A percentile compares a stretch with the other conserved stretches of the same genome.
Conservation (phyloP, 129 eudicot species). For the Silybum marianum region DNA sequence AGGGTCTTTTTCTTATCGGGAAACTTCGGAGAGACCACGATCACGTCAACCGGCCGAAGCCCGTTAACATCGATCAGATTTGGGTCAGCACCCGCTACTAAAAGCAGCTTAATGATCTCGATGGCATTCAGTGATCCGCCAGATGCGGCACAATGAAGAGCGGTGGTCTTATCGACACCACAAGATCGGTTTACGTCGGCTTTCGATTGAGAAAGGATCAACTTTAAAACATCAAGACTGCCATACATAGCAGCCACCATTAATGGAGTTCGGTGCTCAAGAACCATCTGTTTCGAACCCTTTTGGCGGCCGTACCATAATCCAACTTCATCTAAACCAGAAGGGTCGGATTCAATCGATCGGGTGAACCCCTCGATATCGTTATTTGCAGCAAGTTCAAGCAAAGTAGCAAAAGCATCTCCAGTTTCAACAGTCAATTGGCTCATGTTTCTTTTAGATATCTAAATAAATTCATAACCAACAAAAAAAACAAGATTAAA, state of each 20-base stretch:
- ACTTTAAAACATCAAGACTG: conserved; percentile 59
- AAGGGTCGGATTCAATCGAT: conserved; percentile 42
- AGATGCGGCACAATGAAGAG: conserved; percentile 88
- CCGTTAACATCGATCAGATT: conserved; percentile 63
- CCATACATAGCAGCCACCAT: conserved; percentile 89
- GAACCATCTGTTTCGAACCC: conserved; percentile 84
- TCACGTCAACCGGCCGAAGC: conserved; percentile 56
- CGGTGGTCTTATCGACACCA: conserved; percentile 66
- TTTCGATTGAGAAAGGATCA: conserved; percentile 52
- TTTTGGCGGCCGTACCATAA: conserved; percentile 82
- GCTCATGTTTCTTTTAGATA: conserved; percentile 42
- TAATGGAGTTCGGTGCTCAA: conserved; percentile 67
- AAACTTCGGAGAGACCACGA: conserved; percentile 53
- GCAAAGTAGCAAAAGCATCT: conserved; percentile 68
- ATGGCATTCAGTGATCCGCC: conserved; percentile 64
- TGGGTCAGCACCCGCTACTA: conserved; percentile 68
- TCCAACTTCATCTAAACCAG: conserved; percentile 66
- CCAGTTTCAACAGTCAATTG: conserved; percentile 59
- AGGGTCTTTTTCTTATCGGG: conserved; percentile 47
- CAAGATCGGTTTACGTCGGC: conserved; percentile 60
- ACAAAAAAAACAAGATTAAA: conserved; percentile 18
- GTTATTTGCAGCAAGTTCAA: conserved; percentile 83
- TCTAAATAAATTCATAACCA: conserved; percentile 22
- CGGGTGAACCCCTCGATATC: conserved; percentile 57
- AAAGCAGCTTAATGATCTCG: conserved; percentile 49